Percentiles rank a stretch among this genome's conserved stretches.
phyloP scores from a whole-genome alignment of 129 eudicot species.

The Gnaphalium uliginosum region DNA sequence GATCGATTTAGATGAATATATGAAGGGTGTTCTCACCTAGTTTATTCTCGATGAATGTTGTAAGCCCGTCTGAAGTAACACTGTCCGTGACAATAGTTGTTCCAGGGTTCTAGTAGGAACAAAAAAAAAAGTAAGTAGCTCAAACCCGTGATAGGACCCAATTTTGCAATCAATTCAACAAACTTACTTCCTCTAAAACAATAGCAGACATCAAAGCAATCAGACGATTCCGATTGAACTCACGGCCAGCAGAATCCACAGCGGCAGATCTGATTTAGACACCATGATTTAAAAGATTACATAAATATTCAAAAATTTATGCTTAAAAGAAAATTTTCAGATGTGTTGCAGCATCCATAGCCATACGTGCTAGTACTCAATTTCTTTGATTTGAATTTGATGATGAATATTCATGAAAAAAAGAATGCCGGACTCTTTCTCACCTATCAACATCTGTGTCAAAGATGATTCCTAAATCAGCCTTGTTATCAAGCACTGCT shows the following conservation, averaged over 20 bases:
- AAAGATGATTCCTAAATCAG: slow-evolving; percentile 96
- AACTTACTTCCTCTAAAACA: slow-evolving; percentile 87
- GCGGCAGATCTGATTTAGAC: slow-evolving; percentile 84
- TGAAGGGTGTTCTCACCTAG: slow-evolving; percentile 53
- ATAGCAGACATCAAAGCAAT: slow-evolving; percentile 97
- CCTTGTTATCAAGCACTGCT: slow-evolving; percentile 86
- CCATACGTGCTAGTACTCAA: too few species aligned
- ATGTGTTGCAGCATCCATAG: too few species aligned
- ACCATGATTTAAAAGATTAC: slow-evolving; percentile 15
- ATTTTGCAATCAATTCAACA: slow-evolving; percentile 3
- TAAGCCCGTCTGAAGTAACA: slow-evolving; percentile 92
- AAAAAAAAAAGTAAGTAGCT: slow-evolving; percentile 27
- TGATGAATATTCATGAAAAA: too few species aligned
- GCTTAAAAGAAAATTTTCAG: slow-evolving; percentile 6
- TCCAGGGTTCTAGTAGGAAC: slow-evolving; percentile 79
- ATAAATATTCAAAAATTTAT: slow-evolving; percentile 17
- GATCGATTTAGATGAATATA: not conserved
- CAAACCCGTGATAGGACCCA: not conserved
- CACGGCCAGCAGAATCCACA: slow-evolving; percentile 93
- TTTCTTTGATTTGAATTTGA: too few species aligned
- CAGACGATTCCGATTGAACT: slow-evolving; percentile 82
- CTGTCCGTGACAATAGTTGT: slow-evolving; percentile 97
- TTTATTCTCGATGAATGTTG: slow-evolving; percentile 68
- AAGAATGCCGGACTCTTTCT: too few species aligned
- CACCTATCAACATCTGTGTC: slow-evolving; percentile 99